A percentile compares a stretch with the other conserved stretches of the same genome.
These are phyloP conservation scores for Wickerhamomyces mucosus DNA, from an alignment of 805 yeast genomes.

Conservation along the genomic window DNA sequence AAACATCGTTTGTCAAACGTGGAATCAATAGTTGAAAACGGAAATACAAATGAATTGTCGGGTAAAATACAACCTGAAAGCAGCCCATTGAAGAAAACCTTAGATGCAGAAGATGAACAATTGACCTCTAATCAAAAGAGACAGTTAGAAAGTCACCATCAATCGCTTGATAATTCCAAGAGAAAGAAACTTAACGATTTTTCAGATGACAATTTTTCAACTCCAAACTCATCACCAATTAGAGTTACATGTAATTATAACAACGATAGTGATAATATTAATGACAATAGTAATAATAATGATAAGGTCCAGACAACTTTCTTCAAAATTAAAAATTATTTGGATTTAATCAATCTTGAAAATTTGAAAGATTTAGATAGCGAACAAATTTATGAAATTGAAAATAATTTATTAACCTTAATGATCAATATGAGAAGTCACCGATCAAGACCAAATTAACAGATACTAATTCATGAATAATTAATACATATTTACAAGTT, in stretches of 20 bases:
- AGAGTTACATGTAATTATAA: neutral
- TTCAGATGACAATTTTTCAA: no score
- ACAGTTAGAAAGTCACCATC: no score
- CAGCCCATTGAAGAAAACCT: no score
- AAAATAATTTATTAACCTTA: constrained; percentile 4
- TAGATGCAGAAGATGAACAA: no score
- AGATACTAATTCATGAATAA: neutral
- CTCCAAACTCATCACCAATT: neutral
- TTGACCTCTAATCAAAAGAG: no score
- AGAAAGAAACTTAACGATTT: no score
- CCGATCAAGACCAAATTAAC: neutral
- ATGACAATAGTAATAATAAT: neutral
- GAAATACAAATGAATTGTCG: no score
- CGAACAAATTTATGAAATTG: constrained; percentile 8
- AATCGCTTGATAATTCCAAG: no score
- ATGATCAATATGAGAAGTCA: constrained; percentile 10
- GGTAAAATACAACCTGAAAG: no score
- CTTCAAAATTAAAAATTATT: neutral
- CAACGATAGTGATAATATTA: neutral
- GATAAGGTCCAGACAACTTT: neutral
- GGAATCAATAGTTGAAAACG: no score
- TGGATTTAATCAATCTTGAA: constrained; percentile 5
- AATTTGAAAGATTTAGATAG: constrained; percentile 2
- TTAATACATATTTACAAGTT: neutral
- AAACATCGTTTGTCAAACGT: no score